Base-by-base conservation (phyloP, 345 rosid genomes). In the Hibiscus mutabilis region DNA sequence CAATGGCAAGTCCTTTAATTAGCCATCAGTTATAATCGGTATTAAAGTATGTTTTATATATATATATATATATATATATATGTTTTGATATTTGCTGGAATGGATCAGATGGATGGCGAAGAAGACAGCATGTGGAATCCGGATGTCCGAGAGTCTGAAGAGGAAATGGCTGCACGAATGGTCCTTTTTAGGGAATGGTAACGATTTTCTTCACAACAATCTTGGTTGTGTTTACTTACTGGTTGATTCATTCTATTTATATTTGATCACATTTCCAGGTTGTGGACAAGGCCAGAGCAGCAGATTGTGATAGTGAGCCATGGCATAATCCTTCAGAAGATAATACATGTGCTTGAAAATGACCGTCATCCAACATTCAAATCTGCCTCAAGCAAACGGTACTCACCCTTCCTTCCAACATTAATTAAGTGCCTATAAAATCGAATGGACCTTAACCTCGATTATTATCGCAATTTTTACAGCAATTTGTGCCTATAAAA, bases 281-380 rank as follows among this genome's bases (percentile, higher is more conserved):
- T 89, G 77, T 84, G 89, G 86, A 82, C 90, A 60, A 77, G 96
- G 22, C 82, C 81, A 55, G 98, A 94, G 85, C 83, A 81, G 72
- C 91, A 91, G 76, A 85, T 94, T 59, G 95, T 89, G 55, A 44
- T 94, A 13, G 93, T 94, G 5, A 83, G 86, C 76, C 97, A 91
- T 37, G 82, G 93, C 10, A 84, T 85, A 14, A 86, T 91, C 80
- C 82, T 94, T 78, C 86, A 82, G 42, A 61, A 85, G 16, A 79
- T 88, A 2, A 80, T 89, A 2, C 3, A 31, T 18, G 73, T 81
- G 12, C 80, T 89, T 19, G 76, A 78, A 71, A 79, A 84, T 66
- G 85, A 85, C 70, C 77, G 60, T 25, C 35, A 80, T 52, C 73
- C 76, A 13, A 40, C 75, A 1, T 46, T 72, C 33, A 68, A 31